Percentiles rank a stretch among this genome's conserved stretches.
These are phyloP conservation scores for Monilinia fructicola DNA, from an alignment of 2,329 filamentous ascomycete species.

Conservation along the genomic window DNA sequence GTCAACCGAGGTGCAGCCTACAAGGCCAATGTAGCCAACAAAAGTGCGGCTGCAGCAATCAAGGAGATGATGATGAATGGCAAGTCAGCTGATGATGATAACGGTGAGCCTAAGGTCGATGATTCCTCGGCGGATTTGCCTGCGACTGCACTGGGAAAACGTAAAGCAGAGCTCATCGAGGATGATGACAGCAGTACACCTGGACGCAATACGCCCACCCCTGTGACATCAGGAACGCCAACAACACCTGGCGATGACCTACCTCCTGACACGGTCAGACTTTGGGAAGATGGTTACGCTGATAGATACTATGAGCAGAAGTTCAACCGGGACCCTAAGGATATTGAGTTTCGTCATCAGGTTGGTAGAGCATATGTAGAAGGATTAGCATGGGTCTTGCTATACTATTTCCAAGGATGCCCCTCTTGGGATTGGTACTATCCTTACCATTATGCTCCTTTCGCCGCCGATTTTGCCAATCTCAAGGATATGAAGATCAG, in stretches of 20 bases:
- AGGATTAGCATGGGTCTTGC: slow-evolving; percentile 89
- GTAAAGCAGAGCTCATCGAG: slow-evolving; percentile 72
- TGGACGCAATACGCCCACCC: slow-evolving; percentile 56
- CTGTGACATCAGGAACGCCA: slow-evolving; percentile 47
- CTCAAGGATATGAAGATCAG: slow-evolving; percentile 74
- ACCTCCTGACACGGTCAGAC: slow-evolving; percentile 75
- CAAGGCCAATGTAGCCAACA: slow-evolving; percentile 80
- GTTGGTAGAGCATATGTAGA: slow-evolving; percentile 92
- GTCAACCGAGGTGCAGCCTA: slow-evolving; percentile 68
- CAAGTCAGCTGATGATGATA: slow-evolving; percentile 33
- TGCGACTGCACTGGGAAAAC: slow-evolving; percentile 63
- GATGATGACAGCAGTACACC: slow-evolving; percentile 58
- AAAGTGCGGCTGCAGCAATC: slow-evolving; percentile 86
- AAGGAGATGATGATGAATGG: slow-evolving; percentile 70
- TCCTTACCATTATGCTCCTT: slow-evolving; percentile 96
- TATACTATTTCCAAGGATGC: slow-evolving; percentile 98
- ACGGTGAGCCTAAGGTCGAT: slow-evolving; percentile 22
- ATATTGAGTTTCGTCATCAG: slow-evolving; percentile 82
- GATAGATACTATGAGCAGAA: slow-evolving; percentile 98
- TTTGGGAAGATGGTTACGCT: slow-evolving; percentile 95
- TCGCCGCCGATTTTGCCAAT: slow-evolving; percentile 90
- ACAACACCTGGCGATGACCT: slow-evolving; percentile 54
- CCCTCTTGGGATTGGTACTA: slow-evolving; percentile 99
- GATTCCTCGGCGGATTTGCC: slow-evolving; percentile 41
- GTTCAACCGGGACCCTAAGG: slow-evolving; percentile 78